Conservation (phyloP, 2,329 filamentous ascomycete species). For the Pestalotiopsis sp. region DNA sequence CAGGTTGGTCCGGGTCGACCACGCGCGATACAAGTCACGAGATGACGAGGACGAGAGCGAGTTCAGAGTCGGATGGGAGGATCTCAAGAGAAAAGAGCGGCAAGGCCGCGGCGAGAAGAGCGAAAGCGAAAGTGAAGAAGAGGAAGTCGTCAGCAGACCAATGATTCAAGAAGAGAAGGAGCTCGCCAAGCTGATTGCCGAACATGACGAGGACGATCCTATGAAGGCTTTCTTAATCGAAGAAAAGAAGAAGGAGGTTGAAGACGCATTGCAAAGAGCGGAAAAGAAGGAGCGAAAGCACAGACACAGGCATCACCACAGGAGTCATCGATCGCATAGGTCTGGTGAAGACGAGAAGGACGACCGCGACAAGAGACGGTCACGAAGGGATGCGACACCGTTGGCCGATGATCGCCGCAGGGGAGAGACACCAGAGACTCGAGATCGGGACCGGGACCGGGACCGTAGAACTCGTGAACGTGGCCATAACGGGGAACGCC, state of each 20-base stretch:
- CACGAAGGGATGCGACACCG: slow-evolving; percentile 40
- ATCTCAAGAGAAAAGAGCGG: slow-evolving; percentile 55
- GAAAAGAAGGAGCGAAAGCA: slow-evolving; percentile 52
- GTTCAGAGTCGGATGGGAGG: slow-evolving; percentile 60
- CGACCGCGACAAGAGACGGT: slow-evolving; percentile 28
- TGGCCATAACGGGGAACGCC: slow-evolving; percentile 16
- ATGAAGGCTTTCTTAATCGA: slow-evolving; percentile 93
- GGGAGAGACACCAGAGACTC: slow-evolving; percentile 30
- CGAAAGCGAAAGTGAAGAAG: slow-evolving; percentile 44
- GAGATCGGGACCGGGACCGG: slow-evolving; percentile 22
- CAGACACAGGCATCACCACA: slow-evolving; percentile 44
- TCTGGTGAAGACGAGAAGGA: slow-evolving; percentile 26
- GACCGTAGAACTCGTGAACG: slow-evolving; percentile 32
- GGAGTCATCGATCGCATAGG: slow-evolving; percentile 45
- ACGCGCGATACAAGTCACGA: slow-evolving; percentile 85
- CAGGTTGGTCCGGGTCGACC: slow-evolving; percentile 82
- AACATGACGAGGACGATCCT: slow-evolving; percentile 93
- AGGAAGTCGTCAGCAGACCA: slow-evolving; percentile 50
- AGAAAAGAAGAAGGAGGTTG: slow-evolving; percentile 88
- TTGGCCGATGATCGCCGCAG: slow-evolving; percentile 22
- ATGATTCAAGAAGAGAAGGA: slow-evolving; percentile 82
- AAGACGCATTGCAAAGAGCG: slow-evolving; percentile 64
- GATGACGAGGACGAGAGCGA: slow-evolving; percentile 74
- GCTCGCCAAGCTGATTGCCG: slow-evolving; percentile 70
- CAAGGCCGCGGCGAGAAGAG: slow-evolving; percentile 32